Evolutionary conservation across 164 flowering plant genomes (phyloP).

Genomic region (Vitis rupestris): DNA sequence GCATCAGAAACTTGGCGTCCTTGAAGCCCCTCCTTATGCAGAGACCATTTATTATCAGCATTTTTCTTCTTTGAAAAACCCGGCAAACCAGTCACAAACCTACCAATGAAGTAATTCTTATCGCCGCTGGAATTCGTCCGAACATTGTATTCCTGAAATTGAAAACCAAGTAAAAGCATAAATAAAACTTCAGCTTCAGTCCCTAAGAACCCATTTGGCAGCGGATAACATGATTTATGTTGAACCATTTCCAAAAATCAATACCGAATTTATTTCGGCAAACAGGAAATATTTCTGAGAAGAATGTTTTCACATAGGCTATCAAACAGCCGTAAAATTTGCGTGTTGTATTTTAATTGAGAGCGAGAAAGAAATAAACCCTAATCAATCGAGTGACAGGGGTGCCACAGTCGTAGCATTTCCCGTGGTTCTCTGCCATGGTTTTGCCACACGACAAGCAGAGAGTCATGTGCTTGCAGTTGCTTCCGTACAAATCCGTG

Average conservation of each 20-base stretch:
- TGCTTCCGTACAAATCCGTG: slow-evolving; percentile 82
- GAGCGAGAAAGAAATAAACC: slow-evolving; percentile 29
- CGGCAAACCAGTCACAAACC: slow-evolving; percentile 81
- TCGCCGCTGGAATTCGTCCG: slow-evolving; percentile 65
- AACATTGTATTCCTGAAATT: slow-evolving; percentile 78
- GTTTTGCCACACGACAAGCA: slow-evolving; percentile 77
- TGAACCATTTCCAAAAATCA: background rate
- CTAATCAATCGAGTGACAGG: slow-evolving; percentile 71
- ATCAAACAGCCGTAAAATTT: too few species aligned
- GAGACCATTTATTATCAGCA: slow-evolving; percentile 77
- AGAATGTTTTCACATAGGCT: background rate
- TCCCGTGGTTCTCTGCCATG: slow-evolving; percentile 63
- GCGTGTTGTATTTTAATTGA: background rate
- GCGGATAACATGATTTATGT: background rate
- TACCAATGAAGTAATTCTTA: slow-evolving; percentile 77
- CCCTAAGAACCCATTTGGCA: background rate
- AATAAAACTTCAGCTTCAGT: slow-evolving; percentile 1
- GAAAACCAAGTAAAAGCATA: background rate
- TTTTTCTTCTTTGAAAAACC: slow-evolving; percentile 81
- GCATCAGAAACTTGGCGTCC: slow-evolving; percentile 90
- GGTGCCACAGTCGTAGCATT: slow-evolving; percentile 77
- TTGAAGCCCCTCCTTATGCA: slow-evolving; percentile 82
- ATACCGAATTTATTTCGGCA: background rate
- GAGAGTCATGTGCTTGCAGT: slow-evolving; percentile 95
- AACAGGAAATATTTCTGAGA: background rate